Evolutionary conservation across 768 basidiomycete species (phyloP).

Genomic region (Podaxis carcinomalis): DNA sequence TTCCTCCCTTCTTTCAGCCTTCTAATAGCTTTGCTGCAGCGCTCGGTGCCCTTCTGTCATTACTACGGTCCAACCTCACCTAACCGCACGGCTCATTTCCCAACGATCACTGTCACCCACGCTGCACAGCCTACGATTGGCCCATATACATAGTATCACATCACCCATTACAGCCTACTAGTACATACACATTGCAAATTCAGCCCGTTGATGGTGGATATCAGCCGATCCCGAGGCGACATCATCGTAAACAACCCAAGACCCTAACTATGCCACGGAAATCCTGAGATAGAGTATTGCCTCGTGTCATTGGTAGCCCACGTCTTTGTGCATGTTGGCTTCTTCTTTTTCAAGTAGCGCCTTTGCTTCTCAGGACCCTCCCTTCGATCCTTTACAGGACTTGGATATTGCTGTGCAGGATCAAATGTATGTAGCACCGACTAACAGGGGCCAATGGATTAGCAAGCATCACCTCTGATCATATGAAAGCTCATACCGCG

Average conservation of each 20-base stretch:
- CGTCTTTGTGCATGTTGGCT: neutral
- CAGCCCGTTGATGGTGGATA: neutral
- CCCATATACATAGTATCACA: too few relatives aligned
- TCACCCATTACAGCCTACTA: too few relatives aligned
- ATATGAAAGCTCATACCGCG: neutral
- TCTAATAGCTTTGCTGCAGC: neutral
- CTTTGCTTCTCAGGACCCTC: neutral
- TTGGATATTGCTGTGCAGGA: neutral
- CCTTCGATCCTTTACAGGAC: neutral
- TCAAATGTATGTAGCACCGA: neutral
- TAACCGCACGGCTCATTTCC: too few relatives aligned
- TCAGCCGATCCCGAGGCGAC: neutral
- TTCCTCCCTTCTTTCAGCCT: neutral
- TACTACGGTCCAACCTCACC: neutral
- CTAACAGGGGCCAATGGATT: neutral
- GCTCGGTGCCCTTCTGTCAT: neutral
- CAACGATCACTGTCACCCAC: neutral
- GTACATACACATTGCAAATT: neutral
- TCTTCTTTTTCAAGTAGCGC: slow-evolving; percentile 3
- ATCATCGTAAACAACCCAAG: neutral
- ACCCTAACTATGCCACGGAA: neutral
- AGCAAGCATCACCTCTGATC: neutral
- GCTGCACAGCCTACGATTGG: neutral
- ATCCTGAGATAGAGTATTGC: neutral
- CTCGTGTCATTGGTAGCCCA: neutral